Base-by-base conservation (phyloP, 805 yeast species). In the Yamadazyma sp. region DNA sequence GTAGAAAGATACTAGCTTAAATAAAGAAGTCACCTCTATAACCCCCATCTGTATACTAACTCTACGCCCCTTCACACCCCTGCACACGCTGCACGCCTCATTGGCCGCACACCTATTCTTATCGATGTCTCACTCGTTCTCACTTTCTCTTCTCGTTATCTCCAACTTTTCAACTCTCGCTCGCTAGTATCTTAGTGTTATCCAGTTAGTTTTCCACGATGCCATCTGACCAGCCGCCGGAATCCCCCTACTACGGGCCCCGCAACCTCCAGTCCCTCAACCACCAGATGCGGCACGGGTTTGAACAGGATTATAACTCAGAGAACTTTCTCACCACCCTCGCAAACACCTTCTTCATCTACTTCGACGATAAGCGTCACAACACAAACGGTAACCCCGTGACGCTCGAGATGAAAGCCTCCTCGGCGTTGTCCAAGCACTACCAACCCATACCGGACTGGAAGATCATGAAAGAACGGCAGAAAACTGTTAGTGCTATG, bases 401-500 rank as follows among this genome's bases (percentile, higher is more conserved):
- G 6, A 66, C 80, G 2, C 75, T 70, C 7, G 79, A 72, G 20
- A 81, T 77, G 51, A 73, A 72, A 46, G 46, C 47, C 10, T 52
- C 56, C 17, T 73, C 73, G 38, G 61, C 50, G 31, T 52, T 53
- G 43, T 46, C 57, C 16, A 71, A 73, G 30, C 76, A 75, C 46
- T 81, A 74, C 57, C 86, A 83, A 55, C 83, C 87, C 3, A 82
- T 85, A 3, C 62, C 78, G 2, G 97, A 91, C 55, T 93, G 99
- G 99, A 84, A 95, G 47, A 75, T 82, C 20, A 84, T 88, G 73
- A 80, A 83, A 44, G 96, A 89, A 49, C 77, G 96, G 29, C 95
- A 85, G 54, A 85, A 90, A 55, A 93, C 99, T 1, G 88, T 90
- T 9, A 82, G 86, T 38, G 99, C 97, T 0, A 97, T 96, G 11